A percentile compares a stretch with the other conserved stretches of the same genome.
phyloP scores from a whole-genome alignment of 2,329 filamentous ascomycete genomes.

The Aspergillus phoenicis region DNA sequence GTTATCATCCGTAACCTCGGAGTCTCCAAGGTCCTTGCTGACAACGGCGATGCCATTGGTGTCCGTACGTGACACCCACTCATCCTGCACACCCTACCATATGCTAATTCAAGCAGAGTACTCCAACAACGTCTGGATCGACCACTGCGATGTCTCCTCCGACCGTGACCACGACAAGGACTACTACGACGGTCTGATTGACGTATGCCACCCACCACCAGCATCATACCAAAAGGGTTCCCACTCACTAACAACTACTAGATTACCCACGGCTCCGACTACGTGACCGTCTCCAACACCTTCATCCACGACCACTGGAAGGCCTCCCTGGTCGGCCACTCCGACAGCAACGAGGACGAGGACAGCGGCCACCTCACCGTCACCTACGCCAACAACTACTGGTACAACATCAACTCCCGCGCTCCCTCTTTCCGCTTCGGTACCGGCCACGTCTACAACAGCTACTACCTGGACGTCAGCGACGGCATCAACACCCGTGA shows the following conservation, averaged over 20 bases:
- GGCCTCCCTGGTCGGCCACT: slow-evolving; percentile 62
- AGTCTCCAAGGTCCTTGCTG: slow-evolving; percentile 59
- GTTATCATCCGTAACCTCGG: slow-evolving; percentile 66
- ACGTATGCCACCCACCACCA: slow-evolving; percentile 37
- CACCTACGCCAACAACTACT: slow-evolving; percentile 70
- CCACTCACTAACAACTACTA: slow-evolving; percentile 10
- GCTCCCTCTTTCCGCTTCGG: slow-evolving; percentile 67
- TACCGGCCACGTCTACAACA: slow-evolving; percentile 64
- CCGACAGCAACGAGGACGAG: slow-evolving; percentile 59
- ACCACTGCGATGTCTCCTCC: slow-evolving; percentile 67
- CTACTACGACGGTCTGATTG: slow-evolving; percentile 69
- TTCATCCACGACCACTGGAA: slow-evolving; percentile 64
- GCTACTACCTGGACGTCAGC: slow-evolving; percentile 48
- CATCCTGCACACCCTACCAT: background rate
- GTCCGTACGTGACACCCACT: slow-evolving; percentile 47
- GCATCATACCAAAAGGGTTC: background rate
- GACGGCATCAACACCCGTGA: slow-evolving; percentile 61
- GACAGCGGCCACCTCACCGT: slow-evolving; percentile 65
- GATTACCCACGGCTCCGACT: slow-evolving; percentile 65
- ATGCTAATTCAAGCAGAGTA: slow-evolving; percentile 20
- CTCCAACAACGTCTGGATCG: slow-evolving; percentile 63
- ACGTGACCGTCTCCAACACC: slow-evolving; percentile 54
- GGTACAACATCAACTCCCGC: slow-evolving; percentile 65
- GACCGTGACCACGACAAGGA: slow-evolving; percentile 65
- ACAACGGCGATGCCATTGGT: slow-evolving; percentile 62